Percentiles rank a stretch among this genome's conserved stretches.
phyloP scores from a whole-genome alignment of 2,329 filamentous ascomycete genomes.

The Apiospora pterosperma region DNA sequence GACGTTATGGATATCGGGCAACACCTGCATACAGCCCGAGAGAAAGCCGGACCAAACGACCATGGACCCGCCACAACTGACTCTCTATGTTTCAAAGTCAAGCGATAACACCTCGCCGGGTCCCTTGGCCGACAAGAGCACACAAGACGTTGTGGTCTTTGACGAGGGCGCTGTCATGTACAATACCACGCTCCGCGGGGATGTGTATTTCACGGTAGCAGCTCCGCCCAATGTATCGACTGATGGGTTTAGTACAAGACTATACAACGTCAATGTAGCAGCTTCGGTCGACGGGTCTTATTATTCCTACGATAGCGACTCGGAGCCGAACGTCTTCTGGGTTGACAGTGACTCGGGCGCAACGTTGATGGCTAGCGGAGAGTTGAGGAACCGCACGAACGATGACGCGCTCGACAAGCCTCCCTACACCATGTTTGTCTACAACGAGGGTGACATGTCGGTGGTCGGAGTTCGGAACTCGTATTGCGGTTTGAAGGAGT shows the following conservation, averaged over 20 bases:
- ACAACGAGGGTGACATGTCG: slow-evolving; percentile 54
- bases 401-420: slow-evolving; percentile 28
- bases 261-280: slow-evolving; percentile 78
- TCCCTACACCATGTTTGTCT: slow-evolving; percentile 77
- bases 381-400: slow-evolving; percentile 50
- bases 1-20: slow-evolving; percentile 77
- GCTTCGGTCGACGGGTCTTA: slow-evolving; percentile 78
- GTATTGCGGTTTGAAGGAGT: slow-evolving; percentile 72
- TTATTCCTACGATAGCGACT: slow-evolving; percentile 57
- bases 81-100: slow-evolving; percentile 71
- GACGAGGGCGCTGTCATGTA: slow-evolving; percentile 67
- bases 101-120: slow-evolving; percentile 63
- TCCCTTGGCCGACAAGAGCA: slow-evolving; percentile 44
- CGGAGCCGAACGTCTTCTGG: slow-evolving; percentile 62
- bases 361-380: slow-evolving; percentile 74
- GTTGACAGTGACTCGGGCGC: slow-evolving; percentile 82
- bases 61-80: slow-evolving; percentile 65
- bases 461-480: slow-evolving; percentile 73
- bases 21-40: slow-evolving; percentile 76
- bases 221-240: slow-evolving; percentile 60
- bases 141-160: slow-evolving; percentile 50
- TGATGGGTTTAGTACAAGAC: slow-evolving; percentile 43
- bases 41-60: slow-evolving; percentile 41
- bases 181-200: slow-evolving; percentile 56
- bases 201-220: slow-evolving; percentile 73